Base-by-base conservation (phyloP, 2,329 filamentous ascomycete species). In the Fusarium tjaetaba region DNA sequence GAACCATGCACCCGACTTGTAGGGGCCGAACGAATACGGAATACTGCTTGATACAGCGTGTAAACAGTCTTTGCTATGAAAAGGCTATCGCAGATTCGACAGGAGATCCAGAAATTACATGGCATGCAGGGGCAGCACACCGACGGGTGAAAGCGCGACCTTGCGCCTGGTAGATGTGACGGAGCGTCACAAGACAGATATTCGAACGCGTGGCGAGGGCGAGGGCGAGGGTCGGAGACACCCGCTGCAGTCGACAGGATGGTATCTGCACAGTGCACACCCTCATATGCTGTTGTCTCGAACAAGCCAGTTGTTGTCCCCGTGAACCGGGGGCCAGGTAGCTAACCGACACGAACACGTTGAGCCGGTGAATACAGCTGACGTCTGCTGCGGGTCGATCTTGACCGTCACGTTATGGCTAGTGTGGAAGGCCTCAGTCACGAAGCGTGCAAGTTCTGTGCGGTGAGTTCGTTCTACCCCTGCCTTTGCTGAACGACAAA, bases 121-220 rank as follows among this genome's bases (percentile, higher is more conserved):
- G 45, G 4, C 14, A 48, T 6, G 26, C 26, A 9, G 26, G 26
- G 45, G 20, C 3, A 30, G 28, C 26, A 30, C 20, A 48, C 45
- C 26, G 3, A 16, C 20, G 10, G 26, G 6, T 4, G 45, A 6
- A 8, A 6, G 20, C 26, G 20, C 14, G 20, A 30, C 45, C 26
- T 30, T 48, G 26, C 15, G 45, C 20, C 26, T 8, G 1, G 6
- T 3, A 8, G 14, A 48, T 5, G 9, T 22, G 26, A 30, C 9
- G 20, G 26, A 0, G 10, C 9, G 14, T 22, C 20, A 7, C 20
- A 7, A 48, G 7, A n/a, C 4, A n/a, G 14, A 11, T 2, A 22
- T 8, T 8, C 9, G 14, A 22, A 30, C 22, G 20, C 14, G 10
- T 15, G 45, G 45, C 4, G 26, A 48, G 7, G 14, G 45, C 3